These are phyloP conservation scores for Rhinocladiella similis DNA, from an alignment of 2,329 filamentous ascomycete genomes.

Conservation along the genomic window DNA sequence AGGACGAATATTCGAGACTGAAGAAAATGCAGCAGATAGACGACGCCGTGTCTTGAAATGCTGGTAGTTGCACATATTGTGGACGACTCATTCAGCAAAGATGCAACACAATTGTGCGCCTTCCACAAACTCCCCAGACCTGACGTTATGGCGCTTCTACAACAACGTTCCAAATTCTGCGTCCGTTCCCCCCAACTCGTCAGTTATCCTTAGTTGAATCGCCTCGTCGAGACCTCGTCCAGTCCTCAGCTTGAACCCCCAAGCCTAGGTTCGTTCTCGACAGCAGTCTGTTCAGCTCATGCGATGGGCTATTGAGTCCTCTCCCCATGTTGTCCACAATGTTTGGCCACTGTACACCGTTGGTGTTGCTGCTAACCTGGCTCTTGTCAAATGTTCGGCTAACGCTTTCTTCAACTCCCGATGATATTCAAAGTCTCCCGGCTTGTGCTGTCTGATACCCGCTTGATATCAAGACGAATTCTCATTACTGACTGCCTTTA, in stretches of 20 bases:
- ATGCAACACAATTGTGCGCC: too few species aligned
- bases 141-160: too few species aligned
- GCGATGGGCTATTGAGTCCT: too few species aligned
- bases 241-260: background rate
- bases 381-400: background rate
- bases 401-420: background rate
- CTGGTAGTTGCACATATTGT: too few species aligned
- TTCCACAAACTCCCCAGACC: too few species aligned
- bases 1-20: too few species aligned
- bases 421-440: conserved; percentile 1
- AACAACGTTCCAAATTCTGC: too few species aligned
- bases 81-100: too few species aligned
- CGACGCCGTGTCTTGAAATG: too few species aligned
- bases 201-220: background rate
- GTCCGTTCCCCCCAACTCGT: too few species aligned
- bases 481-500: background rate
- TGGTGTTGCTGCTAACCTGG: background rate
- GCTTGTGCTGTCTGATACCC: background rate
- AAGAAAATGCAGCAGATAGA: too few species aligned
- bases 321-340: background rate
- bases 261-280: background rate
- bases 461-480: background rate
- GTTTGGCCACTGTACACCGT: background rate
- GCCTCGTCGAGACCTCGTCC: background rate
- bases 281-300: background rate